Percentiles rank a stretch among this genome's conserved stretches.
Conservation (phyloP, 306 rosid genomes). For the Cicer cuneatum region DNA sequence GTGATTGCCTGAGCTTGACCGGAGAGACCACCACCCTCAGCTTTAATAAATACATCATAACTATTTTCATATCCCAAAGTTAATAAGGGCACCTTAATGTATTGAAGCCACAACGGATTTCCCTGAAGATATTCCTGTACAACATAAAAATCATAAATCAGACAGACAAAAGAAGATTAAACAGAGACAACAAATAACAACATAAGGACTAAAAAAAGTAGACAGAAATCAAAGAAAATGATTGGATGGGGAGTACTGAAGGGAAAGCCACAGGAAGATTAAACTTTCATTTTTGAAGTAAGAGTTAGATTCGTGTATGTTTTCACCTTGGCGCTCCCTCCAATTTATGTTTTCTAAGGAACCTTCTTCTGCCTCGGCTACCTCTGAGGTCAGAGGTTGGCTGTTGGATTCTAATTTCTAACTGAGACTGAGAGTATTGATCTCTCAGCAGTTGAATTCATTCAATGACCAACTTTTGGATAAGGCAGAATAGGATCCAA, state of each 20-base stretch:
- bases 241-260: background rate
- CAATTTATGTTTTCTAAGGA: background rate
- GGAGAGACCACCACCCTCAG: slow-evolving; percentile 92
- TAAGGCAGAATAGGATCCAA: background rate
- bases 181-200: slow-evolving; percentile 4
- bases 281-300: background rate
- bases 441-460: background rate
- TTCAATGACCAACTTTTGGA: background rate
- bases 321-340: background rate
- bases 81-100: slow-evolving; percentile 71
- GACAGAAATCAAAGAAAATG: background rate
- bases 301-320: background rate
- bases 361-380: background rate
- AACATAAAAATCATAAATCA: background rate
- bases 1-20: slow-evolving; percentile 99
- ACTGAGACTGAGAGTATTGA: background rate
- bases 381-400: background rate
- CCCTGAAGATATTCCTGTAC: slow-evolving; percentile 95
- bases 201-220: background rate
- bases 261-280: background rate
- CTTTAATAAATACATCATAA: slow-evolving; percentile 92
- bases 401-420: background rate
- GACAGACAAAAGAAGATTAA: slow-evolving; percentile 39
- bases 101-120: slow-evolving; percentile 91
- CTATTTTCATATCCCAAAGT: slow-evolving; percentile 82